Base-by-base conservation (phyloP, 148 eudicot genomes). In the Rhododendron molle region DNA sequence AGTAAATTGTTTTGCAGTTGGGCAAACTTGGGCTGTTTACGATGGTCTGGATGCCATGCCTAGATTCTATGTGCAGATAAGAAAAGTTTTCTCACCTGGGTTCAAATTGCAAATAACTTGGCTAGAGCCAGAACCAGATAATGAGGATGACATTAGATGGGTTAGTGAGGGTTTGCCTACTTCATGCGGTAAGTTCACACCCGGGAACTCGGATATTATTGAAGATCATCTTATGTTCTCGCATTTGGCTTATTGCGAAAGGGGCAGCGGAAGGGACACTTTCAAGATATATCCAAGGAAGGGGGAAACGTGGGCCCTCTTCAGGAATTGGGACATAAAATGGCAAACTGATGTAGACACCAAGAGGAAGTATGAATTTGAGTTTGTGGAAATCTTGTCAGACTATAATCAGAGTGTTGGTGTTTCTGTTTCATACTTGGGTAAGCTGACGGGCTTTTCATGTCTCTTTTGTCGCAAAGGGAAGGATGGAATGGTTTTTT, bases 301-400 rank as follows among this genome's bases (percentile, higher is more conserved):
- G 83, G 98, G 95, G 1, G 98, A 96, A 85, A 92, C 88, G 3
- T 96, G 99, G 99, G 99, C 96, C 80, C 81, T 96, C 26, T 94
- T 91, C 79, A 90, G 91, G 84, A 84, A 93, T 84, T 96, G 99
- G 98, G 88, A 91, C 90, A 88, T 91, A 4, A 90, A 89, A 30
- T 96, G 98, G 98, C 65, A 50, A 67, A 85, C 87, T 54, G 40
- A 79, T 82, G 77, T 86, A 0, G 93, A 85, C n/a, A 78, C 21
- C 32, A 84, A 86, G 77, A 88, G 88, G 85, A 91, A 91, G 85
- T 95, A 84, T 76, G 95, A 93, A 62, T 95, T 85, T 88, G 95
- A 91, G 71, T 91, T 95, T 88, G 97, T 93, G 62, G 96, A 95
- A 86, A 71, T 95, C 46, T 83, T 95, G 82, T 89, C 94, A 14